A percentile compares a stretch with the other conserved stretches of the same genome.
Conservation (phyloP, 31 red algal genomes). For the Endocladia muricata region DNA sequence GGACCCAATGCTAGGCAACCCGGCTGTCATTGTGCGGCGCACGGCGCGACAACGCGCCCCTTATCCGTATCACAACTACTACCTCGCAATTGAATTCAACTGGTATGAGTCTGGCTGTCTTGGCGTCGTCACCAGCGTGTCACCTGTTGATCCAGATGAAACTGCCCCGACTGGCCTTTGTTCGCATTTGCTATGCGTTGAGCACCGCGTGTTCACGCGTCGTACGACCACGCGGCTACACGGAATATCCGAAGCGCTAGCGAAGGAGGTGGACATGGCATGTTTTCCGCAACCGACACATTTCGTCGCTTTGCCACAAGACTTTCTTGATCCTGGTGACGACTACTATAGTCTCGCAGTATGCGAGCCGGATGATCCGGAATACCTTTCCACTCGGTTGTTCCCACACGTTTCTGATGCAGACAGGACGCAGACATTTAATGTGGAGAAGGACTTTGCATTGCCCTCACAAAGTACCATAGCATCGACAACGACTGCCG, state of each 20-base stretch:
- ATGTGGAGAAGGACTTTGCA: constrained; percentile 22
- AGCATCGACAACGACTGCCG: neutral
- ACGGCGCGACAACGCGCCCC: constrained; percentile 28
- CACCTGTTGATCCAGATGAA: neutral
- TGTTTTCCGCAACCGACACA: neutral
- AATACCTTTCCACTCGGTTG: no score
- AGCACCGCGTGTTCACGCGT: constrained; percentile 31
- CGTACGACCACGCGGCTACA: constrained; percentile 7
- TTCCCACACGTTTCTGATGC: neutral
- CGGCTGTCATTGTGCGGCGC: constrained; percentile 40
- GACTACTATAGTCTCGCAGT: constrained; percentile 31
- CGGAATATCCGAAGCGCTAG: neutral
- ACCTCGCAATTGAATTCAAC: constrained; percentile 47
- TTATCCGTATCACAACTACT: constrained; percentile 16
- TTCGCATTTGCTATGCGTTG: constrained; percentile 20
- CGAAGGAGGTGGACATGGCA: neutral
- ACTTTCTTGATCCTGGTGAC: constrained; percentile 52
- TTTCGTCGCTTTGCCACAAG: neutral
- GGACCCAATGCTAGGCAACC: constrained; percentile 36
- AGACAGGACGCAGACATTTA: constrained; percentile 11
- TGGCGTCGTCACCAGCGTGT: constrained; percentile 27
- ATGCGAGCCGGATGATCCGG: constrained; percentile 19
- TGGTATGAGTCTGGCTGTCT: constrained; percentile 46
- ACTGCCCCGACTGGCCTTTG: neutral
- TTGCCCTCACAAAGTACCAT: no score